phyloP scores from a whole-genome alignment of 202 grass and related monocot species.

The Tripidium arundinaceum region DNA sequence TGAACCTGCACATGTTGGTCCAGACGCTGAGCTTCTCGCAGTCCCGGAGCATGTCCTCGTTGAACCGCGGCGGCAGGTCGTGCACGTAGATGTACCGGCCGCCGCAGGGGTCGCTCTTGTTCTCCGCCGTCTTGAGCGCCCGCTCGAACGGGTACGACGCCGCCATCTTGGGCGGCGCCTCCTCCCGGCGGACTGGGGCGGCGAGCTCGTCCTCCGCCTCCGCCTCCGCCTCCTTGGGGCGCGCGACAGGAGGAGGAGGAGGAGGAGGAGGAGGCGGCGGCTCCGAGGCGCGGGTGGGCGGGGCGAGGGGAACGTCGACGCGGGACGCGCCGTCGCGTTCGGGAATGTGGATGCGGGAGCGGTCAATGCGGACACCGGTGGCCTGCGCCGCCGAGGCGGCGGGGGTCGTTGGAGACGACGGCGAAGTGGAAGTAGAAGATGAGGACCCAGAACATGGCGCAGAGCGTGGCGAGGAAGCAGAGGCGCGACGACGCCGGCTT shows the following conservation, averaged over 20 bases:
- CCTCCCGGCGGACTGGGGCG: not conserved
- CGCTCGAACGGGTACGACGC: slow-evolving; percentile 63
- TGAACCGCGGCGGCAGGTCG: too few species aligned
- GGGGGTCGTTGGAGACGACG: slow-evolving; percentile 45
- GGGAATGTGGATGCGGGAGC: not conserved
- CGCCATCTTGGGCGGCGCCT: not conserved
- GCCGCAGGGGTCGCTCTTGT: slow-evolving; percentile 82
- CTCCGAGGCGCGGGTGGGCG: not conserved
- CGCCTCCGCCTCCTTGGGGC: not conserved
- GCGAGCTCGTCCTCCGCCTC: not conserved
- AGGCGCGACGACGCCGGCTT: slow-evolving; percentile 64
- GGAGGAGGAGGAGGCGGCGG: not conserved
- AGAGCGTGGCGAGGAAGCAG: slow-evolving; percentile 72
- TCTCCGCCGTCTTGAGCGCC: slow-evolving; percentile 68
- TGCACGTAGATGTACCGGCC: slow-evolving; percentile 98
- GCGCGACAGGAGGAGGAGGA: too few species aligned
- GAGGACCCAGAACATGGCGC: slow-evolving; percentile 87
- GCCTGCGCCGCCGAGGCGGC: not conserved
- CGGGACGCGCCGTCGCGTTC: slow-evolving; percentile 2
- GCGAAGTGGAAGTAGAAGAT: slow-evolving; percentile 96
- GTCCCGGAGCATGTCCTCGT: too few species aligned
- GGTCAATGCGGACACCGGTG: slow-evolving; percentile 22
- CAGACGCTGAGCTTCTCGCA: too few species aligned
- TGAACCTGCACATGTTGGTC: too few species aligned
- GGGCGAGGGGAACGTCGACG: not conserved